Evolutionary conservation across 768 basidiomycete genomes (phyloP).

Genomic region (Mrakia frigida): DNA sequence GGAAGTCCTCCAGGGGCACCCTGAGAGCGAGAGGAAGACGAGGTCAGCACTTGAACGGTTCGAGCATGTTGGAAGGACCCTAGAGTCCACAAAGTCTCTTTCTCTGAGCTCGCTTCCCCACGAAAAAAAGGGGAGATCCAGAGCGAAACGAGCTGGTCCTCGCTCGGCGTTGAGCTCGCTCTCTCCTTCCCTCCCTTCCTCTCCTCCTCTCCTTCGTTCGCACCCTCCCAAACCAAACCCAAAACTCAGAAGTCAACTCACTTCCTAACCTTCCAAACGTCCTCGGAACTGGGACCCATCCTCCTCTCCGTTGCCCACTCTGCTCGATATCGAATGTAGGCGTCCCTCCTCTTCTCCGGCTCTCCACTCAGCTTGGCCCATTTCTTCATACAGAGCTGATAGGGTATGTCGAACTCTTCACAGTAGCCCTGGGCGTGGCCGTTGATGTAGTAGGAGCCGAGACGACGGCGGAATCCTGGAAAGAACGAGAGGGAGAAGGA

Average conservation of each 20-base stretch:
- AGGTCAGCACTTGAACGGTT: no score
- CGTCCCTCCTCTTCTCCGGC: conserved; percentile 65
- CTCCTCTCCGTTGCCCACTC: conserved; percentile 90
- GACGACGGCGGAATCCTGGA: conserved; percentile 69
- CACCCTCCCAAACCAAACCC: not conserved
- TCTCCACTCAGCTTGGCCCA: conserved; percentile 60
- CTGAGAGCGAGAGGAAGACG: not conserved
- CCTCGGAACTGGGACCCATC: conserved; percentile 39
- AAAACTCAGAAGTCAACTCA: not conserved
- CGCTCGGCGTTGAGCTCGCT: conserved; percentile 1
- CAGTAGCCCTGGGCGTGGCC: conserved; percentile 65
- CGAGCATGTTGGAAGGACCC: no score
- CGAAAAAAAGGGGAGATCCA: no score
- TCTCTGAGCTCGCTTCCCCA: no score
- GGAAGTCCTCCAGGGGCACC: not conserved
- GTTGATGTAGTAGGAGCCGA: conserved; percentile 79
- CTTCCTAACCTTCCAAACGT: conserved; percentile 15
- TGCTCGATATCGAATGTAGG: conserved; percentile 79
- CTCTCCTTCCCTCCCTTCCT: not conserved
- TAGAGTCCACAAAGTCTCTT: no score
- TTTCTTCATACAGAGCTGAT: conserved; percentile 81
- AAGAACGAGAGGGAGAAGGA: conserved; percentile 35
- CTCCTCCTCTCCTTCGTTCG: not conserved
- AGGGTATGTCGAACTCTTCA: conserved; percentile 73
- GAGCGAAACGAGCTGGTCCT: not conserved